Evolutionary conservation across 2,329 filamentous ascomycete species (phyloP).

Genomic region (Apiospora malaysiana): DNA sequence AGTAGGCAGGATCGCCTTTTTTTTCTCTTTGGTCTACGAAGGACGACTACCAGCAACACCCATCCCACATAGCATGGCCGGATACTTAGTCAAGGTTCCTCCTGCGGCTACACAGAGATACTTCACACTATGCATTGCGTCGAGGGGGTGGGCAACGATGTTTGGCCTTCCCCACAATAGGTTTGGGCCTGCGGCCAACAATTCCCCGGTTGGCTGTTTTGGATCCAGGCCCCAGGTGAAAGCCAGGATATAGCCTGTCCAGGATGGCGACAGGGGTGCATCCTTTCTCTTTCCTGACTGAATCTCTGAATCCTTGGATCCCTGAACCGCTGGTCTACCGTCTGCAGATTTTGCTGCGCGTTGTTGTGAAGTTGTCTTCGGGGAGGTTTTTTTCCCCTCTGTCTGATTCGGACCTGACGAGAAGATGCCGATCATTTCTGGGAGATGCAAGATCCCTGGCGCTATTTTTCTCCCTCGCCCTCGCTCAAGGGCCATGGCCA

Average conservation of each 20-base stretch:
- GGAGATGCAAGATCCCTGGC: constrained; percentile 32
- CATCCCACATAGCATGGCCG: constrained; percentile 28
- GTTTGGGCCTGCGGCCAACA: constrained; percentile 36
- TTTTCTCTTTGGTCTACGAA: constrained; percentile 2
- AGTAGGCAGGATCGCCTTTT: constrained; percentile 35
- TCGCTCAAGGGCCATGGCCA: constrained; percentile 36
- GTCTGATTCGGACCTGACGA: constrained; percentile 12
- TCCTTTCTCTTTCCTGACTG: background rate
- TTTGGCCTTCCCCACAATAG: constrained; percentile 43
- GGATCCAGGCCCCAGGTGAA: constrained; percentile 26
- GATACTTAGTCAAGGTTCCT: constrained; percentile 36
- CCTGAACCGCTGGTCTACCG: too few species aligned
- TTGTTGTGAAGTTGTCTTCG: too few species aligned
- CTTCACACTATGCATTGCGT: constrained; percentile 43
- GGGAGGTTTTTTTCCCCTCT: too few species aligned
- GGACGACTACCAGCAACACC: constrained; percentile 22
- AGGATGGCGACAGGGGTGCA: constrained; percentile 6
- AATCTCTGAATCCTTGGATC: too few species aligned
- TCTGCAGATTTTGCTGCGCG: too few species aligned
- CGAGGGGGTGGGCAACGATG: constrained; percentile 37
- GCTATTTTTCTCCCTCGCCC: background rate
- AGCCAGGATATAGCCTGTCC: constrained; percentile 22
- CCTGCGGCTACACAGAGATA: constrained; percentile 38
- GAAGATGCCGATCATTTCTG: constrained; percentile 36
- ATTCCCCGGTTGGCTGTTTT: constrained; percentile 33